Base-by-base conservation (phyloP, 495 filamentous ascomycete genomes). In the Hypoxylon crocopeplum region DNA sequence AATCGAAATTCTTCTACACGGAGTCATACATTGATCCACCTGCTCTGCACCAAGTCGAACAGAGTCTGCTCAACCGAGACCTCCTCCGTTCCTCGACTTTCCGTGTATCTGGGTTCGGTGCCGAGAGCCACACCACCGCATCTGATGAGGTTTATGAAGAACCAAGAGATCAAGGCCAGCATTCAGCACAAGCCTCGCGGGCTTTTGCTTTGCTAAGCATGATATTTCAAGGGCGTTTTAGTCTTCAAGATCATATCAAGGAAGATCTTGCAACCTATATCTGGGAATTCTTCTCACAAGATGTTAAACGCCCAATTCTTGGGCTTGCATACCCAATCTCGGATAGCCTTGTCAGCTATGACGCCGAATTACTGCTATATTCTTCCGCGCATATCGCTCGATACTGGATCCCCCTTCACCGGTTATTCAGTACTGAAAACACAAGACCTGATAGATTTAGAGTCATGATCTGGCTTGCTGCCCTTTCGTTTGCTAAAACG, bases 41-140 rank as follows among this genome's bases (percentile, higher is more conserved):
- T 1, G 7, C 16, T 12, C 32, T 56, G 4, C 21, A 42, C 5
- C 0, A 40, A 2, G 33, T 46, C 27, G 21, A 62, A 2, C 7
- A 19, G 2, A 44, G 57, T 5, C 59, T 86, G 4, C 48, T 76
- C 3, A 29, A 66, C 0, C 73, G 84, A 12, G 77, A 77, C 24
- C 38, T 59, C 1, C 77, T 83, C 51, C 74, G 84, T 3, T 74
- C 76, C 24, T 73, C 83, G 0, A 62, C 59, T 0, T 83, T 83
- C 60, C 75, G 75, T 12, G 69, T 80, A 1, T 63, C 71, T 11
- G 77, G 73, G 0, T 88, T 82, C 57, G 85, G 84, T 7, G 80
- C 80, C 0, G 84, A 86, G 56, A 40, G 66, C 8, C 66, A 76
- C 56, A 81, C 69, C 0, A 39, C 53, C 0, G 24, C n/a, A 0